A percentile compares a stretch with the other conserved stretches of the same genome.
Conservation (phyloP, 1,139 yeast species). For the Yamadazyma conglobata region DNA sequence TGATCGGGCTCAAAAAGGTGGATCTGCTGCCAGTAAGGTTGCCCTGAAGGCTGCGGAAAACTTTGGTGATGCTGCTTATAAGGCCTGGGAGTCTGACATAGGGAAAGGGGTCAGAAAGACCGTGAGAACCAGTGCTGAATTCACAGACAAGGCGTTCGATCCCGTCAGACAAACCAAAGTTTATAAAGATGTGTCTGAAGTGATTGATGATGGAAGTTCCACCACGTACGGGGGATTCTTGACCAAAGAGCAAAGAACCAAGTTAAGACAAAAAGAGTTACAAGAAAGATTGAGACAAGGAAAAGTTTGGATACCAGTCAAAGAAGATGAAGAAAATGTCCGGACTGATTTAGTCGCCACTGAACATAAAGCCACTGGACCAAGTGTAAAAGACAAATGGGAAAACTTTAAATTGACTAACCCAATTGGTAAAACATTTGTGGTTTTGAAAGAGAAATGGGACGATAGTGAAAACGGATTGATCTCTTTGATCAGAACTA, state of each 20-base stretch:
- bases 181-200: slow-evolving; percentile 84
- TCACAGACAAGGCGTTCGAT: slow-evolving; percentile 81
- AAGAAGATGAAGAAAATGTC: slow-evolving; percentile 82
- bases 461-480: slow-evolving; percentile 96
- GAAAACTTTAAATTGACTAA: slow-evolving; percentile 66
- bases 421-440: slow-evolving; percentile 63
- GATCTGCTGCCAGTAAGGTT: slow-evolving; percentile 80
- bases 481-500: slow-evolving; percentile 74
- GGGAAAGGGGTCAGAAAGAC: slow-evolving; percentile 85
- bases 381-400: slow-evolving; percentile 67
- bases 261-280: slow-evolving; percentile 68
- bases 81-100: slow-evolving; percentile 96
- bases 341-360: slow-evolving; percentile 61
- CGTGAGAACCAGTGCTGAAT: slow-evolving; percentile 76
- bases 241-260: slow-evolving; percentile 75
- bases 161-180: slow-evolving; percentile 91
- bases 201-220: slow-evolving; percentile 86
- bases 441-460: slow-evolving; percentile 68
- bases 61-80: slow-evolving; percentile 83
- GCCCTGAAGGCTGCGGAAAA: slow-evolving; percentile 90
- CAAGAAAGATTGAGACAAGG: slow-evolving; percentile 48
- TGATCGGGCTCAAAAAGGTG: slow-evolving; percentile 75
- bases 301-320: slow-evolving; percentile 58
- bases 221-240: slow-evolving; percentile 92
- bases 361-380: slow-evolving; percentile 69